Percentiles rank a stretch among this genome's conserved stretches.
Conservation (phyloP, 1,284 basidiomycete species). For the Hortiboletus rubellus region DNA sequence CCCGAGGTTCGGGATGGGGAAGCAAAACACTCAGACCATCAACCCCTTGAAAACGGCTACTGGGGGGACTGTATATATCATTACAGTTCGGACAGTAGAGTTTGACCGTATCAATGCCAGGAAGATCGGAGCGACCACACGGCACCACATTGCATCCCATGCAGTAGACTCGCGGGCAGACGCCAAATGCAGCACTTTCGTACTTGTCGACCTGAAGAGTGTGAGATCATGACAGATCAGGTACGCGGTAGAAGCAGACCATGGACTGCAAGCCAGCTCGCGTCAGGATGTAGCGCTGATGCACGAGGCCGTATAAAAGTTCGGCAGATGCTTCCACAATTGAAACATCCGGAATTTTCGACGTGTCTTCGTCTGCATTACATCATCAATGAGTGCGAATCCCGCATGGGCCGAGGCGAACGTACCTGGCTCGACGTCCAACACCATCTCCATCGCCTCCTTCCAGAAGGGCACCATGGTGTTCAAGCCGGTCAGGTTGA, state of each 20-base stretch:
- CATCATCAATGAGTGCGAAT: slow-evolving; percentile 13
- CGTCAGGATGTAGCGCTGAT: slow-evolving; percentile 96
- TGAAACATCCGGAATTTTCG: slow-evolving; percentile 91
- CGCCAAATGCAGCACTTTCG: slow-evolving; percentile 89
- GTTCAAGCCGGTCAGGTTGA: slow-evolving; percentile 96
- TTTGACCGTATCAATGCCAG: slow-evolving; percentile 98
- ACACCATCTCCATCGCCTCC: slow-evolving; percentile 99
- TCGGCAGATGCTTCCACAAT: slow-evolving; percentile 99
- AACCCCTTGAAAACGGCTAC: slow-evolving; percentile 93
- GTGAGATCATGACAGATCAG: slow-evolving; percentile 23
- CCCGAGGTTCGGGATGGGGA: background rate
- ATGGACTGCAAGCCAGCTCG: slow-evolving; percentile 92
- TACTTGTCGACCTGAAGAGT: slow-evolving; percentile 89
- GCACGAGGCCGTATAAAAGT: slow-evolving; percentile 95
- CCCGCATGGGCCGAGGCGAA: slow-evolving; percentile 20
- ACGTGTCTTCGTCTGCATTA: slow-evolving; percentile 82
- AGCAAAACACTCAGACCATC: slow-evolving; percentile 66
- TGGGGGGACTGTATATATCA: slow-evolving; percentile 95
- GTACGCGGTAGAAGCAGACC: slow-evolving; percentile 53
- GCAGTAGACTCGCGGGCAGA: slow-evolving; percentile 96
- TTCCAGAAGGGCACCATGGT: slow-evolving; percentile 98
- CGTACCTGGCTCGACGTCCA: slow-evolving; percentile 98
- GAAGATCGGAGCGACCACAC: slow-evolving; percentile 93
- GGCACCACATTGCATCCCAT: slow-evolving; percentile 89
- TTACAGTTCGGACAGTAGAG: slow-evolving; percentile 98